phyloP scores from a whole-genome alignment of 805 yeast genomes.

The Barnettozyma californica region DNA sequence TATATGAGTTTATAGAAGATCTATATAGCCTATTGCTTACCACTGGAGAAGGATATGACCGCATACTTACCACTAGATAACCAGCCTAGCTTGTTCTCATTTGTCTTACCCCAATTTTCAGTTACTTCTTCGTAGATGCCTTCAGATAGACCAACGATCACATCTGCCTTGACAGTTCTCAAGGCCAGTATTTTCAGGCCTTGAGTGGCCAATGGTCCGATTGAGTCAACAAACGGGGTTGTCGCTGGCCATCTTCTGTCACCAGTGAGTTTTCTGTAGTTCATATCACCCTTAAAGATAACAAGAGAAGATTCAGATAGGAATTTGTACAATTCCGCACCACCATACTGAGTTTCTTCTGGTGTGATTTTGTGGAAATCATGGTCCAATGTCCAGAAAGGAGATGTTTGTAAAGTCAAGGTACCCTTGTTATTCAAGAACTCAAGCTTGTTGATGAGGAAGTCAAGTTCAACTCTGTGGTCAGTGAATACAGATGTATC shows the following conservation, averaged over 20 bases:
- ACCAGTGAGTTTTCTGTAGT: constrained; percentile 89
- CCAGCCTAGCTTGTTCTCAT: constrained; percentile 74
- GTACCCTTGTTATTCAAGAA: constrained; percentile 40
- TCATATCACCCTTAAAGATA: constrained; percentile 91
- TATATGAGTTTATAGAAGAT: background rate
- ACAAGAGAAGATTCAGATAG: constrained; percentile 62
- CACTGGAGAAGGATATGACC: constrained; percentile 59
- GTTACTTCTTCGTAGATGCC: constrained; percentile 71
- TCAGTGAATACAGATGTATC: constrained; percentile 46
- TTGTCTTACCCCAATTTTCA: constrained; percentile 52
- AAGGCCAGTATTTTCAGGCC: constrained; percentile 66
- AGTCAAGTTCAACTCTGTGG: constrained; percentile 41
- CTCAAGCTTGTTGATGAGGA: constrained; percentile 41
- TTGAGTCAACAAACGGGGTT: constrained; percentile 66
- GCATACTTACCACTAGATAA: constrained; percentile 91
- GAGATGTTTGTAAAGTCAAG: constrained; percentile 49
- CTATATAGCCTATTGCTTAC: constrained; percentile 17
- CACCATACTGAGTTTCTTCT: constrained; percentile 48
- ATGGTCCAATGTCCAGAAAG: constrained; percentile 81
- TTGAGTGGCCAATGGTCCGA: constrained; percentile 59
- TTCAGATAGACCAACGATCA: constrained; percentile 72
- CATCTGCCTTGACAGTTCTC: constrained; percentile 96
- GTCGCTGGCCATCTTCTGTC: constrained; percentile 85
- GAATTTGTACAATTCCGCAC: constrained; percentile 54
- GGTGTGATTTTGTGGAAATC: constrained; percentile 70